Percentiles rank a stretch among this genome's conserved stretches.
Conservation (phyloP, 441 rosid species). For the Daphne laureola region DNA sequence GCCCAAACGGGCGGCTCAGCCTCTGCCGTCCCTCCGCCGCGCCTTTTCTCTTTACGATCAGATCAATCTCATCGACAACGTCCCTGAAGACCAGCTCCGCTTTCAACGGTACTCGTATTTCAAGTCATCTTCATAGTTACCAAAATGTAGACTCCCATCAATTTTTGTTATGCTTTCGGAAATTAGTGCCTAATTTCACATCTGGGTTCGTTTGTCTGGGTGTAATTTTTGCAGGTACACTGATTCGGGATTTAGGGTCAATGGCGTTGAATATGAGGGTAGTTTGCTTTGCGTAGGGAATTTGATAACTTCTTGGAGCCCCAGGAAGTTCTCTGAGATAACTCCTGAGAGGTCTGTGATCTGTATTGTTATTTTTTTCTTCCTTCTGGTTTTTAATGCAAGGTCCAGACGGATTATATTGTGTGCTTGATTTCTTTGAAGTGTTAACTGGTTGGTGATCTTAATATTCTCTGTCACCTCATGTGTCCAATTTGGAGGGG, state of each 20-base stretch:
- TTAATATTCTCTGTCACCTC: neutral
- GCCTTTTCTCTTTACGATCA: slow-evolving; percentile 93
- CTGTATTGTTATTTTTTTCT: slow-evolving; percentile 1
- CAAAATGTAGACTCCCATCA: neutral
- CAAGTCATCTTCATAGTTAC: too few relatives aligned
- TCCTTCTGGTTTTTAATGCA: neutral
- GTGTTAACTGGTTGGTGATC: neutral
- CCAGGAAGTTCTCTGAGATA: slow-evolving; percentile 52
- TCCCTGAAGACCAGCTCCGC: slow-evolving; percentile 87
- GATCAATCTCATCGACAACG: slow-evolving; percentile 84
- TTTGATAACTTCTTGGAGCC: slow-evolving; percentile 77
- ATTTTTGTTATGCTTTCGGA: neutral
- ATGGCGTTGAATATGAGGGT: slow-evolving; percentile 68
- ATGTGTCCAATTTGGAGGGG: neutral
- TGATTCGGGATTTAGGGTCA: slow-evolving; percentile 73
- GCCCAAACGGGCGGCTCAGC: slow-evolving; percentile 23
- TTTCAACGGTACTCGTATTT: slow-evolving; percentile 45
- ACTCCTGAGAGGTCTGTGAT: slow-evolving; percentile 61
- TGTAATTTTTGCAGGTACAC: slow-evolving; percentile 33
- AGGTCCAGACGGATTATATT: neutral
- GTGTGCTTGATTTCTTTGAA: neutral
- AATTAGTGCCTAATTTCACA: neutral
- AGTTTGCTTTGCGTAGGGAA: slow-evolving; percentile 88
- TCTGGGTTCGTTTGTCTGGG: neutral
- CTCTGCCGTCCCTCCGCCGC: slow-evolving; percentile 68